Percentiles rank a stretch among this genome's conserved stretches.
phyloP scores from a whole-genome alignment of 2,329 filamentous ascomycete genomes.

The Talaromyces piceae region DNA sequence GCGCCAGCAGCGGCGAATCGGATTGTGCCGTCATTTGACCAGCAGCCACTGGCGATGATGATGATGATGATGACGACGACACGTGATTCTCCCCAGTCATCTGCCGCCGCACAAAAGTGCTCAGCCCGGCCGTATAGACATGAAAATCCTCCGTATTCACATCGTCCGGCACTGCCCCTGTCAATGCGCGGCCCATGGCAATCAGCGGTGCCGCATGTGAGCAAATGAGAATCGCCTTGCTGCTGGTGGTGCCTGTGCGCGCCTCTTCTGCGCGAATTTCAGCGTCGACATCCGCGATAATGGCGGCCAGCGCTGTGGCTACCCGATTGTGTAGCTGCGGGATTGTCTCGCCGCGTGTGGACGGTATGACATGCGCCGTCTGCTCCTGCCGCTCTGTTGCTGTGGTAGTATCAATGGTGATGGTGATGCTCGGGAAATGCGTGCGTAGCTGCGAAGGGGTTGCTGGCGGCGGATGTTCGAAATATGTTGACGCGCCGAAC shows the following conservation, averaged over 20 bases:
- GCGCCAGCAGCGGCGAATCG: constrained; percentile 17
- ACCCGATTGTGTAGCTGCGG: constrained; percentile 72
- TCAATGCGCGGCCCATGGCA: constrained; percentile 73
- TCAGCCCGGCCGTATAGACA: constrained; percentile 77
- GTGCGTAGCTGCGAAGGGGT: constrained; percentile 52
- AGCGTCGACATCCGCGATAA: constrained; percentile 65
- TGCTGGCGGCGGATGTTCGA: constrained; percentile 76
- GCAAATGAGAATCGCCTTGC: constrained; percentile 64
- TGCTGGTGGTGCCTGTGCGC: constrained; percentile 28
- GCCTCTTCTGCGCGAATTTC: constrained; percentile 35
- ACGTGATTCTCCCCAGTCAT: constrained; percentile 12
- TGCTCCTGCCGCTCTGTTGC: constrained; percentile 43
- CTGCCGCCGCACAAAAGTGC: constrained; percentile 52
- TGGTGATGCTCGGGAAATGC: constrained; percentile 52
- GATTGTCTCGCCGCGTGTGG: constrained; percentile 69
- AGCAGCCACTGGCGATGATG: too few relatives aligned
- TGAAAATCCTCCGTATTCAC: constrained; percentile 70
- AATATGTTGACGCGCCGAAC: constrained; percentile 73
- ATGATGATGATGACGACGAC: too few relatives aligned
- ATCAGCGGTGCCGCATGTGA: constrained; percentile 89
- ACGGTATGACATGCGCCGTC: constrained; percentile 59
- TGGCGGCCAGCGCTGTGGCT: constrained; percentile 58
- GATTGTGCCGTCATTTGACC: too few relatives aligned
- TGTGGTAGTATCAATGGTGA: too few relatives aligned
- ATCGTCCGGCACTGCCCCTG: constrained; percentile 66